Conservation (phyloP, 1,284 basidiomycete genomes). For the Gymnopus androsaceus region DNA sequence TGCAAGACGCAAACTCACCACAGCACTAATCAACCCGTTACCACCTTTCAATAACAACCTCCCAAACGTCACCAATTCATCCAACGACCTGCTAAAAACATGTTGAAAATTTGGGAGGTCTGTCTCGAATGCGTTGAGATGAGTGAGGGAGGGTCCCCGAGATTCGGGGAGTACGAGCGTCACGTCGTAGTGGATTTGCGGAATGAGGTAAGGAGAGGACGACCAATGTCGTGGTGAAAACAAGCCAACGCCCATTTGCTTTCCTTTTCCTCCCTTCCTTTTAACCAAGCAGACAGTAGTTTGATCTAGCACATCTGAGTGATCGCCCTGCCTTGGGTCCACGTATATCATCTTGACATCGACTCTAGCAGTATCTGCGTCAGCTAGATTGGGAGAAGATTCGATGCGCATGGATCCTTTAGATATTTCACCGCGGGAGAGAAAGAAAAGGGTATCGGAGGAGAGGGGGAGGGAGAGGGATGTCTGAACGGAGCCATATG, state of each 20-base stretch:
- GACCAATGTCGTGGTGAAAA: conserved; percentile 22
- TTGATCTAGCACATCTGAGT: conserved; percentile 27
- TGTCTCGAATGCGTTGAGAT: conserved; percentile 41
- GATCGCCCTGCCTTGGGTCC: background rate
- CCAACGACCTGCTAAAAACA: conserved; percentile 26
- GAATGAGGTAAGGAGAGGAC: background rate
- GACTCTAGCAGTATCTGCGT: conserved; percentile 30
- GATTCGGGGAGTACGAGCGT: conserved; percentile 36
- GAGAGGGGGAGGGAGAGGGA: conserved; percentile 36
- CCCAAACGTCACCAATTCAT: conserved; percentile 30
- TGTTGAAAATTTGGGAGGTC: conserved; percentile 38
- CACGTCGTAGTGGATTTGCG: conserved; percentile 32
- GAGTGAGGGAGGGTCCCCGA: conserved; percentile 19
- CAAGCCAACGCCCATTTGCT: conserved; percentile 39
- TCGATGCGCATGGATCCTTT: conserved; percentile 30
- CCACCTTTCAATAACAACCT: conserved; percentile 30
- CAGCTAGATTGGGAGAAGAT: conserved; percentile 25
- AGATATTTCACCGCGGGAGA: conserved; percentile 37
- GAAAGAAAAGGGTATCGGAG: conserved; percentile 40
- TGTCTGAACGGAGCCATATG: conserved; percentile 19
- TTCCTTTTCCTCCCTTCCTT: conserved; percentile 25
- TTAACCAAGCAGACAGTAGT: conserved; percentile 37
- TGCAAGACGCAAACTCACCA: conserved; percentile 25
- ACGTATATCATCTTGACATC: conserved; percentile 34
- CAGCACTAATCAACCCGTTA: conserved; percentile 31